Percentiles rank a stretch among this genome's conserved stretches.
Evolutionary conservation across 345 rosid genomes (phyloP).

Genomic region (Pistacia atlantica): DNA sequence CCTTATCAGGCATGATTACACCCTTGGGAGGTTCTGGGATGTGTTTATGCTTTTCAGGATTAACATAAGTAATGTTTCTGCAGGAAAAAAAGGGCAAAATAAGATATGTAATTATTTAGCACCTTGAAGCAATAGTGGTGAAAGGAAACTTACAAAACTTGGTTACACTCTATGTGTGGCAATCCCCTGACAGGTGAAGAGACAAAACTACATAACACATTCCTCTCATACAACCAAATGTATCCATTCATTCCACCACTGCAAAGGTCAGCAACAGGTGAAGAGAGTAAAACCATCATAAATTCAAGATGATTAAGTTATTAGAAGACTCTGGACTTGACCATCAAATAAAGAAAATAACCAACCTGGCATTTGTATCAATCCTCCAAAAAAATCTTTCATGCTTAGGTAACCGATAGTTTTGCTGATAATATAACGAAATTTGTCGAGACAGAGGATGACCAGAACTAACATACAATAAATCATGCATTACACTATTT

Average conservation of each 20-base stretch:
- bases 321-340: conserved; percentile 10
- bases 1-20: conserved; percentile 74
- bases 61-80: conserved; percentile 77
- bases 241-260: conserved; percentile 95
- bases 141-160: conserved; percentile 60
- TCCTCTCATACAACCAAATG: conserved; percentile 73
- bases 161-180: conserved; percentile 62
- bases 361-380: conserved; percentile 69
- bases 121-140: conserved; percentile 19
- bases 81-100: conserved; percentile 19
- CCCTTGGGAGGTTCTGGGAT: conserved; percentile 77
- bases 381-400: conserved; percentile 49
- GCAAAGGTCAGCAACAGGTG: conserved; percentile 30
- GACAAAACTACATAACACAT: conserved; percentile 39
- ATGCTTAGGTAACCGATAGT: conserved; percentile 32
- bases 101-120: conserved; percentile 15
- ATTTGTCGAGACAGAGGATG: conserved; percentile 70
- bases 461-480: conserved; percentile 66
- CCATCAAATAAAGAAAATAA: conserved; percentile 7
- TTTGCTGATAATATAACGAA: conserved; percentile 38
- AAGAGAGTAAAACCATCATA: conserved; percentile 28
- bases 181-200: conserved; percentile 74
- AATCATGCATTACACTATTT: conserved; percentile 86
- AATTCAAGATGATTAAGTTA: conserved; percentile 6
- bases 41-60: conserved; percentile 59